Evolutionary conservation across 208 protist genomes (phyloP).

Genomic region (Crithidia expoeki): DNA sequence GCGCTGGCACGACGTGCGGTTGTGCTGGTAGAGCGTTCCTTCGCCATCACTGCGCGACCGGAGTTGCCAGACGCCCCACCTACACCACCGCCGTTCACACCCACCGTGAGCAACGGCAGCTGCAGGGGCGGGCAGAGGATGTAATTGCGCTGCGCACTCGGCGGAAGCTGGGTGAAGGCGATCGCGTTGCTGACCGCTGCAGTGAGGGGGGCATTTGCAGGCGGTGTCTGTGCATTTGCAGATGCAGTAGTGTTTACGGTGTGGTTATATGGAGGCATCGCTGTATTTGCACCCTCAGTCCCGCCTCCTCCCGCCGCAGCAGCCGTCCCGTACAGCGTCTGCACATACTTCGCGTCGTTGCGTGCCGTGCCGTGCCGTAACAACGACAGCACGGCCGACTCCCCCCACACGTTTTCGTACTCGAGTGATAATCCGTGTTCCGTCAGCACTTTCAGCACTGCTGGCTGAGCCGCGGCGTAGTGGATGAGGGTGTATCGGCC

Average conservation of each 20-base stretch:
- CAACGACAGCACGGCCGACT: slow-evolving; percentile 72
- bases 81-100: slow-evolving; percentile 22
- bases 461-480: slow-evolving; percentile 75
- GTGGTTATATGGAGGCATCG: too few species aligned
- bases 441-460: slow-evolving; percentile 32
- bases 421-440: slow-evolving; percentile 71
- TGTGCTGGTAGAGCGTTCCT: slow-evolving; percentile 3
- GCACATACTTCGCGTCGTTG: slow-evolving; percentile 53
- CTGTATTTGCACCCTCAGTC: background rate
- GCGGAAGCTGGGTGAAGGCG: slow-evolving; percentile 48
- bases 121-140: slow-evolving; percentile 58
- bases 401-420: slow-evolving; percentile 66
- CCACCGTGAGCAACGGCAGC: slow-evolving; percentile 24
- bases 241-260: background rate
- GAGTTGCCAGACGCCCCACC: background rate
- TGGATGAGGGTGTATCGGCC: slow-evolving; percentile 89
- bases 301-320: background rate
- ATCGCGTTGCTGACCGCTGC: slow-evolving; percentile 17
- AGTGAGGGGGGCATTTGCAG: background rate
- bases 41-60: slow-evolving; percentile 1
- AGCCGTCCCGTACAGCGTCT: slow-evolving; percentile 23
- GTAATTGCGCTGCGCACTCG: slow-evolving; percentile 65
- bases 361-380: slow-evolving; percentile 74
- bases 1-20: slow-evolving; percentile 2
- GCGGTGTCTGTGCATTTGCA: slow-evolving; percentile 17